Evolutionary conservation across 139 green algal species (phyloP).

Genomic region (Coelastrella sp.): DNA sequence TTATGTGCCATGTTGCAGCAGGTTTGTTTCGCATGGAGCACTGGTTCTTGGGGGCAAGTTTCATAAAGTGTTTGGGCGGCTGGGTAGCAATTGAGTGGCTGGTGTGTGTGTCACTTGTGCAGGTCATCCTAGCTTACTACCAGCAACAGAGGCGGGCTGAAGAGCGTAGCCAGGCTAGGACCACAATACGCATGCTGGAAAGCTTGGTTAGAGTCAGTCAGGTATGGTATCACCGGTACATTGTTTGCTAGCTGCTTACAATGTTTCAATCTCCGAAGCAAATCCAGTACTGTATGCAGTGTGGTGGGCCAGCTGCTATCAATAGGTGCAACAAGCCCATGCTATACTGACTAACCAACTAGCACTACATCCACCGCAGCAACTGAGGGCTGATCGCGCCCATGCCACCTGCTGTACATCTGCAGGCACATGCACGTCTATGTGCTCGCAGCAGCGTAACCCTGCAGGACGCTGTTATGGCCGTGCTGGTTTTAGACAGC

Average conservation of each 20-base stretch:
- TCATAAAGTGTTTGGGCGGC: too few species aligned
- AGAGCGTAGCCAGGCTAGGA: conserved; percentile 54
- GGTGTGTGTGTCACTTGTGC: neutral
- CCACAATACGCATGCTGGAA: conserved; percentile 92
- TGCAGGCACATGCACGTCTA: conserved; percentile 74
- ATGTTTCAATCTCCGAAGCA: neutral
- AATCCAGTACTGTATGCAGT: neutral
- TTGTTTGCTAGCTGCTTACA: neutral
- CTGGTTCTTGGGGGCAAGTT: too few species aligned
- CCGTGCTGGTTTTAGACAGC: conserved; percentile 70
- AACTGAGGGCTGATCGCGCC: too few species aligned
- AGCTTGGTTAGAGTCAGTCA: conserved; percentile 88
- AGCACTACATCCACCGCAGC: too few species aligned
- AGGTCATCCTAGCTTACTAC: conserved; percentile 86
- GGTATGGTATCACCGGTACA: conserved; percentile 45
- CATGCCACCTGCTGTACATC: neutral
- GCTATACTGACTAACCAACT: too few species aligned
- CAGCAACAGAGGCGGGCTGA: conserved; percentile 61
- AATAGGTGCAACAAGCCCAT: neutral
- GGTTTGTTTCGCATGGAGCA: too few species aligned
- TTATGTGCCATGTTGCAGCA: too few species aligned
- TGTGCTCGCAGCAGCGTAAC: conserved; percentile 72
- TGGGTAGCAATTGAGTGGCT: neutral
- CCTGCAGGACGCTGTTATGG: conserved; percentile 73
- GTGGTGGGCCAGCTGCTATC: neutral